Base-by-base conservation (phyloP, 2,329 filamentous ascomycete genomes). In the Myriosclerotinia curreyana region DNA sequence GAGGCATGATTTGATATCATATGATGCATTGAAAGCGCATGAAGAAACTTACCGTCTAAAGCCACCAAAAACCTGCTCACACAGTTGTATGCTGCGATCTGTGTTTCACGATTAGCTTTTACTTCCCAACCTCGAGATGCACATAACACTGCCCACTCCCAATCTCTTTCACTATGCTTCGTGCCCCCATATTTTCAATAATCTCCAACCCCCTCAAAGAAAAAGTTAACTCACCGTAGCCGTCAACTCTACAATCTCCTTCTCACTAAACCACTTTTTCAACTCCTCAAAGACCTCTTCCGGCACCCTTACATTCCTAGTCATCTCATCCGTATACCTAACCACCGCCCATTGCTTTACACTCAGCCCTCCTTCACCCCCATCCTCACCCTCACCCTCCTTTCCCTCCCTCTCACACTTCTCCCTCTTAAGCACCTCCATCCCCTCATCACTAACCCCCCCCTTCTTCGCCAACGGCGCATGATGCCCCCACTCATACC, bases 401-500 rank as follows among this genome's bases (percentile, higher is more conserved):
- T 75, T 70, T 15, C 28, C 60, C 22, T 64, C 62, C 31, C 61
- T 51, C 36, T 60, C 49, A 50, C 61, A 63, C 25, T 40, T 50
- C 17, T 52, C 55, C n/a, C 28, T 36, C 42, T 53, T 69, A 17
- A 74, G 58, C 1, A 67, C 40, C 68, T 71, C 68, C 68, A 74
- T 65, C 3, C 67, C 71, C 63, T 71, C 70, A 20, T 73, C 71
- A 54, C 65, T 69, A 12, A 74, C 71, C 9, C 72, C 72, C 12
- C 71, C 72, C 9, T 64, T 70, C 60, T 74, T 31, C 15, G 71
- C 78, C 5, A 83, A 82, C 17, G 91, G 91, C 20, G 86, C 87
- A 74, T 96, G 92, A 62, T 91, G 85, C 44, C 79, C 83, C 91
- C 90, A 96, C 76, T 96, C 92, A 76, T 92, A 96, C 86, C 89